Base-by-base conservation (phyloP, 2,329 filamentous ascomycete species). In the Trichoderma lentiforme region DNA sequence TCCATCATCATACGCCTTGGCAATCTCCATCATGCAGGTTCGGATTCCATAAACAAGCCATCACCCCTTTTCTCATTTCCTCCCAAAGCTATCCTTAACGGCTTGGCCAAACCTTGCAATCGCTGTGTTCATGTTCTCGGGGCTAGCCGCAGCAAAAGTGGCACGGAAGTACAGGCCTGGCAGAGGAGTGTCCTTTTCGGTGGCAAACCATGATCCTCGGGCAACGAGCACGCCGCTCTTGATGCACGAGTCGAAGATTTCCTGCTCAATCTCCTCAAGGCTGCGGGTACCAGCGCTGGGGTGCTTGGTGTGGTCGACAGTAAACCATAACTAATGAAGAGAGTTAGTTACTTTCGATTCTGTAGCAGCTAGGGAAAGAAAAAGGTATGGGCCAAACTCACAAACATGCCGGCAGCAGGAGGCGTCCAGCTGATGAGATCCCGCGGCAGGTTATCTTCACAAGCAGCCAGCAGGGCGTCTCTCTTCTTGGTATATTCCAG, bases 331-430 rank as follows among this genome's bases (percentile, higher is more conserved):
- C 89, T 91, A n/a, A 61, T 18, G 15, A 24, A 3, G 14, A 47
- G 30, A 39, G 15, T 70, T 12, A 72, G 64, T 30, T 14, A 15
- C 15, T 43, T 28, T 11, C n/a, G 21, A 15, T 32, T 47, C 11
- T 21, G 11, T 21, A 24, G 3, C 21, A 47, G 9, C 7, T 9
- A 26, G 15, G 6, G 18, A 30, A 18, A 15, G 5, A 12, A 6
- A 64, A 18, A 39, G 11, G 12, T 26, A 26, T 39, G 5, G 3
- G 7, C 28, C 21, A 43, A 34, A 73, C 91, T 86, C 82, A 93
- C 92, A 88, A 99, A 99, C 96, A 99, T 99, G 79, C 95, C 95
- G 1, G 95, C 93, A 71, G 87, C 88, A 0, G 95, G 95, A 0
- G 93, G 88, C 30, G 85, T 88, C 94, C 95, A 98, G 80, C 86